These are phyloP conservation scores for Catunica adiposa DNA, from an alignment of 2,329 filamentous ascomycete genomes.

Conservation along the genomic window DNA sequence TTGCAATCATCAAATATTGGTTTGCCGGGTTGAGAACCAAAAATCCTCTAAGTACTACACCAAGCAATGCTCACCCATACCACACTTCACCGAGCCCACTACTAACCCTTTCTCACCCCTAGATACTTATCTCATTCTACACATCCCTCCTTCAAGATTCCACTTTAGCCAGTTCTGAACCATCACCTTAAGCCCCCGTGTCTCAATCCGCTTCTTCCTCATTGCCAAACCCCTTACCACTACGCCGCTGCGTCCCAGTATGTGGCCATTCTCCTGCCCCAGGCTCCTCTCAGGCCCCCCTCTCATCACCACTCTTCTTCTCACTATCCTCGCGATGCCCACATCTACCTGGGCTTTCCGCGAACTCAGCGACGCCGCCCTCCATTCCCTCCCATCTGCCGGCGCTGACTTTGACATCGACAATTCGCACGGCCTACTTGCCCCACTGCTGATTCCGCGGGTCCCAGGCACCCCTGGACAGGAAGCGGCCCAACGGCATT, in stretches of 20 bases:
- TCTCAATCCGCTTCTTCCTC: neutral
- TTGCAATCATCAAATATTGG: too few species aligned
- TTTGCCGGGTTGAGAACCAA: too few species aligned
- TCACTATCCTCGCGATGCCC: constrained; percentile 3
- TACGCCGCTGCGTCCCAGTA: neutral
- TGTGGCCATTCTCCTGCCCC: neutral
- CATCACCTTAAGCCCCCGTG: neutral
- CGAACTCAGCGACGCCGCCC: constrained; percentile 55
- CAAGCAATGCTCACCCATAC: neutral
- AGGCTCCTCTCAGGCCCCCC: neutral
- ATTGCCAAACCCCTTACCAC: neutral
- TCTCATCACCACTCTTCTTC: neutral
- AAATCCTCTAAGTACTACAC: neutral
- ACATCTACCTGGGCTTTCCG: constrained; percentile 22
- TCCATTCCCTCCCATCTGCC: constrained; percentile 55
- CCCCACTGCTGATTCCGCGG: constrained; percentile 74
- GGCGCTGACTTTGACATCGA: constrained; percentile 60
- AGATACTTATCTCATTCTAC: neutral
- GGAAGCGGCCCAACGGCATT: constrained; percentile 56
- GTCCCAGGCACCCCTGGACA: constrained; percentile 77
- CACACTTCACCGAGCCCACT: neutral
- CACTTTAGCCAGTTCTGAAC: neutral
- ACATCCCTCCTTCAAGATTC: neutral
- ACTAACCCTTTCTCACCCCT: neutral
- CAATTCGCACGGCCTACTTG: constrained; percentile 53